Percentiles rank a stretch among this genome's conserved stretches.
Conservation (phyloP, 208 protist species). For the Acanthamoeba rhysodes region DNA sequence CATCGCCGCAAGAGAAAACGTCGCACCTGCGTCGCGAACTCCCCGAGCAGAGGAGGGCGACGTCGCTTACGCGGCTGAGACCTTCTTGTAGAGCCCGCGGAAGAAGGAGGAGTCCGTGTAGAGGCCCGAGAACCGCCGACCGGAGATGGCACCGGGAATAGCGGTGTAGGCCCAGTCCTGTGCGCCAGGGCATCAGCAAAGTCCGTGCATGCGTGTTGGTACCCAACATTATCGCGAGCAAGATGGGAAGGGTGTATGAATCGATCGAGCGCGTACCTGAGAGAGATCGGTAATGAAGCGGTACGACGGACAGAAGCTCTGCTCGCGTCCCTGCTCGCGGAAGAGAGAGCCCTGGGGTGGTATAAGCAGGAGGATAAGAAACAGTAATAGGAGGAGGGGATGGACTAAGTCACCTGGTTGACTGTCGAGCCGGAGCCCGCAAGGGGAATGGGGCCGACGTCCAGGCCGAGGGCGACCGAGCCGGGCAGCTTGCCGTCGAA, state of each 20-base stretch:
- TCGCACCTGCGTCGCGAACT: too few relatives aligned
- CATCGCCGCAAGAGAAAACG: too few relatives aligned
- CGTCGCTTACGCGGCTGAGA: neutral
- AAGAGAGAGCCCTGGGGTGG: slow-evolving; percentile 29
- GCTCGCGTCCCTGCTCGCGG: neutral
- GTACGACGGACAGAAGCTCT: slow-evolving; percentile 63
- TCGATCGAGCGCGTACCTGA: neutral
- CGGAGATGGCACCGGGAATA: slow-evolving; percentile 27
- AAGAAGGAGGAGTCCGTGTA: slow-evolving; percentile 64
- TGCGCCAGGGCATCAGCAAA: neutral
- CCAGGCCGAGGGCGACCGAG: slow-evolving; percentile 9
- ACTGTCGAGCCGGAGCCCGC: slow-evolving; percentile 15
- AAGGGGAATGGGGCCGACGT: slow-evolving; percentile 42
- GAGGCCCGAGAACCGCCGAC: slow-evolving; percentile 9
- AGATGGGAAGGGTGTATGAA: too few relatives aligned
- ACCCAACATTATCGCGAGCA: too few relatives aligned
- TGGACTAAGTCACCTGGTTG: neutral
- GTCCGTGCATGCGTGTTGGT: too few relatives aligned
- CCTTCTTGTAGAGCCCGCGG: slow-evolving; percentile 46
- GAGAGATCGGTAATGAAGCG: slow-evolving; percentile 43
- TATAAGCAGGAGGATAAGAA: neutral
- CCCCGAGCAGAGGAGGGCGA: too few relatives aligned
- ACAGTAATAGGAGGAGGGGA: neutral
- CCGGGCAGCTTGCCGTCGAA: slow-evolving; percentile 24
- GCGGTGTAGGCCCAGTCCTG: slow-evolving; percentile 3